These are phyloP conservation scores for Macrolepiota fuliginosa DNA, from an alignment of 768 basidiomycete genomes.

Conservation along the genomic window DNA sequence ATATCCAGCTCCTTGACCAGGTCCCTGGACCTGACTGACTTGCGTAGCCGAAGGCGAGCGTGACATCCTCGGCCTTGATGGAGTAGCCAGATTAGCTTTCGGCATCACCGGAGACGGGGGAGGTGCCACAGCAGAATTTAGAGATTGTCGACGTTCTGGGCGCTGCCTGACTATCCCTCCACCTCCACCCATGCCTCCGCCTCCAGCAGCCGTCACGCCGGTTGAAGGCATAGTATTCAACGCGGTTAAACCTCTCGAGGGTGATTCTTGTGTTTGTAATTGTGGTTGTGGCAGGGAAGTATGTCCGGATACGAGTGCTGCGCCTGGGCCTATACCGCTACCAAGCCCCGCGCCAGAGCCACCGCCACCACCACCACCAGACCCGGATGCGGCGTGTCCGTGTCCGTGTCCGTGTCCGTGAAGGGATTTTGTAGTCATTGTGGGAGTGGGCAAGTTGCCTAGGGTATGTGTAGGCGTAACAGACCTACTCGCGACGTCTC, in stretches of 20 bases:
- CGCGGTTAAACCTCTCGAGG: not conserved
- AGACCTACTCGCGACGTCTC: not conserved
- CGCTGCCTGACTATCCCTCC: not conserved
- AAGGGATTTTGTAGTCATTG: not conserved
- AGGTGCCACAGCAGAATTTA: conserved; percentile 29
- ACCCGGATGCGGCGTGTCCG: not conserved
- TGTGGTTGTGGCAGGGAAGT: not conserved
- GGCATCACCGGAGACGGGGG: conserved; percentile 40
- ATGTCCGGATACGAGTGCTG: not conserved
- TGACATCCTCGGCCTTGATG: conserved; percentile 47
- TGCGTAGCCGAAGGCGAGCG: conserved; percentile 59
- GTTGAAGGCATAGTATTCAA: conserved; percentile 4
- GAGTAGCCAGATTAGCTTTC: conserved; percentile 28
- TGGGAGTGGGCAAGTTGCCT: not conserved
- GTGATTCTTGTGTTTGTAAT: not conserved
- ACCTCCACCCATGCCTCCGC: not conserved
- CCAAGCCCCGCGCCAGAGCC: not conserved
- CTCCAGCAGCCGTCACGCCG: conserved; percentile 2
- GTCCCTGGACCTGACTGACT: conserved; percentile 5
- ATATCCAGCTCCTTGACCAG: conserved; percentile 6
- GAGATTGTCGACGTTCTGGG: conserved; percentile 34
- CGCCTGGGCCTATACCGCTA: conserved; percentile 1
- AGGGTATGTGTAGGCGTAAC: not conserved
- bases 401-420: conserved; percentile 3
- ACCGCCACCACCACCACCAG: not conserved